Evolutionary conservation across 441 rosid genomes (phyloP).

Genomic region (Syzygium syzygioides): DNA sequence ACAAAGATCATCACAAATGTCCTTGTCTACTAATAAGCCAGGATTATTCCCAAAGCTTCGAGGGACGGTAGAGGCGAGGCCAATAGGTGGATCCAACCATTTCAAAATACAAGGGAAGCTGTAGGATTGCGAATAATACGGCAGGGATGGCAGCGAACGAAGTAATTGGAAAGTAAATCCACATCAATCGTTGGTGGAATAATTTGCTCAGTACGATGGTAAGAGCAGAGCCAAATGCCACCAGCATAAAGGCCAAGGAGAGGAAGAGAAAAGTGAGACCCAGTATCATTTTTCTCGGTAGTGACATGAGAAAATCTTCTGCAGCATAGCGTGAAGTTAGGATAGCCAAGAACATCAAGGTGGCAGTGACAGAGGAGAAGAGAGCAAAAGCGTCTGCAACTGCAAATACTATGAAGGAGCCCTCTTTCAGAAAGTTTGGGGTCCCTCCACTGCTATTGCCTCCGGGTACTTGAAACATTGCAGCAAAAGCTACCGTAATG

Average conservation of each 20-base stretch:
- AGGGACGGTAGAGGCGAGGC: not conserved
- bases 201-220: not conserved
- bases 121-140: not conserved
- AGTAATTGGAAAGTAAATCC: not conserved
- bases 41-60: not conserved
- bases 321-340: not conserved
- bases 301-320: not conserved
- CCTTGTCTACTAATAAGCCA: not conserved
- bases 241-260: not conserved
- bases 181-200: not conserved
- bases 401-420: not conserved
- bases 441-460: no score
- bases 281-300: not conserved
- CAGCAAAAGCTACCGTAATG: not conserved
- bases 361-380: not conserved
- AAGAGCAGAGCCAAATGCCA: not conserved
- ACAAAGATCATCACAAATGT: not conserved
- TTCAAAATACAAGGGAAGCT: not conserved
- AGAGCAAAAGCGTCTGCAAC: not conserved
- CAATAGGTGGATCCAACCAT: not conserved
- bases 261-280: not conserved
- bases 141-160: not conserved
- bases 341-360: not conserved
- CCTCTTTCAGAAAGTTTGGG: no score
- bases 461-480: not conserved